Evolutionary conservation across 2,329 filamentous ascomycete genomes (phyloP), one percentile per base, ranked within the genome.

Genomic region (Lasiodiplodia citricola): DNA sequence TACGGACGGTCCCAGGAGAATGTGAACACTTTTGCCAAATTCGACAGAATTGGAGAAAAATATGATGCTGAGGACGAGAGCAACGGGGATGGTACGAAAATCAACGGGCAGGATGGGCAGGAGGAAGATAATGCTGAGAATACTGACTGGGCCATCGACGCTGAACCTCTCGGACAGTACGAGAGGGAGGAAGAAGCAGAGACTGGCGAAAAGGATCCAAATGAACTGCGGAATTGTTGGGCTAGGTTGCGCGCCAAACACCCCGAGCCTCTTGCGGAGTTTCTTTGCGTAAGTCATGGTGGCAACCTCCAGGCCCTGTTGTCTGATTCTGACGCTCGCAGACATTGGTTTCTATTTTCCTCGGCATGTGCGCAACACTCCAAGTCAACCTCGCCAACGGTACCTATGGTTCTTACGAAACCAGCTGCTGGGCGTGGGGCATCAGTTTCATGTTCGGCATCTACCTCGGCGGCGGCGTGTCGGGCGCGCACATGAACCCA

Each of bases 361-460:
- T 66, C 25, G 67, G 67, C 18, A 41, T 69, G 21, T 65, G 60
- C 23, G 62, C 67, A 4, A 69, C 58, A 11, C 38, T 69, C 6
- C 62, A 65, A 18, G 58, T 58, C 41, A 66, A 54, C 21, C 52
- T 66, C 11, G 6, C 52, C 38, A 21, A 52, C 8, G 67, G 67
- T 3, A 13, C 60, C 8, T 69, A 69, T 31, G 67, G 67, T 7
- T 3, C 50, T n/a, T 69, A 65, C n/a, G 67, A 69, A 23, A 66
- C 60, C 1, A 25, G 11, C 41, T 69, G 67, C 60, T 69, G 67
- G 67, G 67, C 60, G 3, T 88, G 86, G 86, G 87, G 86, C 1
- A 78, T 88, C n/a, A 85, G 83, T 1, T 82, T 83, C 31, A 88
- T 87, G 83, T 78, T 83, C 1, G 83, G 78, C 8, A 82, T 84